Conservation (phyloP, 805 yeast genomes). For the Alloascoidea africana region DNA sequence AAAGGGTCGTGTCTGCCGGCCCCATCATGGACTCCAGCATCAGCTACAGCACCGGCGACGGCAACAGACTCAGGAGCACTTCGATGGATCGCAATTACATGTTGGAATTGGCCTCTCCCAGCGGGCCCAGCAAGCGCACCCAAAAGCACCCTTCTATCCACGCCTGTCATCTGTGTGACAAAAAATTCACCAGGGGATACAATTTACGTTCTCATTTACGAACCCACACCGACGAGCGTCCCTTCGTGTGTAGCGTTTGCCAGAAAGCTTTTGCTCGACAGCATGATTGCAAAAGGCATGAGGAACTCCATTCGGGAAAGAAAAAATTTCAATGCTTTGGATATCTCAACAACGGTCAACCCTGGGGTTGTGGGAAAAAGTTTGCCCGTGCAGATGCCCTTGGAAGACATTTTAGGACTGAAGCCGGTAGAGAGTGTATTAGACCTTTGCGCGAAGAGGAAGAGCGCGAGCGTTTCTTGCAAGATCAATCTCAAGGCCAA, state of each 20-base stretch:
- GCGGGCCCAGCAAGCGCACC: conserved; percentile 33
- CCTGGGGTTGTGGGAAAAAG: conserved; percentile 64
- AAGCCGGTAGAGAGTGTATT: conserved; percentile 58
- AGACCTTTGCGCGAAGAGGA: conserved; percentile 50
- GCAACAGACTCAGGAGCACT: no score
- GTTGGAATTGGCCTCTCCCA: conserved; percentile 50
- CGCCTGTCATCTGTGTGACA: conserved; percentile 72
- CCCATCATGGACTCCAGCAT: no score
- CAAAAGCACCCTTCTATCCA: conserved; percentile 63
- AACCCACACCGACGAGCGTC: conserved; percentile 69
- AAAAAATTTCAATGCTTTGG: conserved; percentile 61
- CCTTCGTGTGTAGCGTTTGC: conserved; percentile 51
- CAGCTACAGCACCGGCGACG: not conserved
- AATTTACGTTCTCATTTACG: conserved; percentile 82
- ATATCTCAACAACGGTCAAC: conserved; percentile 35
- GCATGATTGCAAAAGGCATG: conserved; percentile 68
- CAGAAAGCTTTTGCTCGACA: conserved; percentile 59
- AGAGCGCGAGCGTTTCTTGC: conserved; percentile 1
- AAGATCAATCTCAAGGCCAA: no score
- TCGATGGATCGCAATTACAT: conserved; percentile 31
- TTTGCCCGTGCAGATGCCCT: conserved; percentile 72
- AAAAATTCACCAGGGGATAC: conserved; percentile 82
- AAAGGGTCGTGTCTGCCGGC: no score
- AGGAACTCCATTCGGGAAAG: conserved; percentile 57
- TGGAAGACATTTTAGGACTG: conserved; percentile 62